These are phyloP conservation scores for Forsythia suspensa DNA, from an alignment of 257 asterid species.

Conservation along the genomic window DNA sequence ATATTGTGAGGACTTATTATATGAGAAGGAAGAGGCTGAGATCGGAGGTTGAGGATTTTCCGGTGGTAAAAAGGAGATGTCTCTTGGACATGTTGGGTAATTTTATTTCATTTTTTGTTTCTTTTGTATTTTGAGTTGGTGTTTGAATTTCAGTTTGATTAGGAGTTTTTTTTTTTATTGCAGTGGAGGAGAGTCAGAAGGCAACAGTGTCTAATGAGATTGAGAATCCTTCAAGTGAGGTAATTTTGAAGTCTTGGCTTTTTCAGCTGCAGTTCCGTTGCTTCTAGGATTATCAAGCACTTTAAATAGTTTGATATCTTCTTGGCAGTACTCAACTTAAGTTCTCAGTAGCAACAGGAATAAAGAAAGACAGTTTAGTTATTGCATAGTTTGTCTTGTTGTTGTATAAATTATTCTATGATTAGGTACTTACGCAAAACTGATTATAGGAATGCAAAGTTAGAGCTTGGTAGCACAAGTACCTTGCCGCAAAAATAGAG, in stretches of 20 bases:
- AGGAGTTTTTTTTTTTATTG: conserved; percentile 10
- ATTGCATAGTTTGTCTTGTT: neutral
- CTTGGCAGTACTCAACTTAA: neutral
- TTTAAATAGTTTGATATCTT: neutral
- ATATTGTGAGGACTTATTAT: conserved; percentile 32
- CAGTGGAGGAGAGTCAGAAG: conserved; percentile 35
- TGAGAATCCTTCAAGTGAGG: conserved; percentile 36
- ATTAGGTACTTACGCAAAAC: neutral
- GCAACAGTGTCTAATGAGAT: conserved; percentile 14
- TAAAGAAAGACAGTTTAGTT: neutral
- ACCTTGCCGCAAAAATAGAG: neutral
- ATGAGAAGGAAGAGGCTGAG: conserved; percentile 56
- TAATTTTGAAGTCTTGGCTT: conserved; percentile 29
- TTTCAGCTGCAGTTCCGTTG: neutral
- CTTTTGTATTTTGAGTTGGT: neutral
- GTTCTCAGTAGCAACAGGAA: neutral
- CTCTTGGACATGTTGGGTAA: conserved; percentile 7
- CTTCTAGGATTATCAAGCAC: neutral
- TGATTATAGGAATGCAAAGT: neutral
- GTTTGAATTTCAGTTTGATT: neutral
- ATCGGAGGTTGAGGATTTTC: conserved; percentile 29
- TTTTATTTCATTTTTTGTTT: neutral
- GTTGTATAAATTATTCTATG: neutral
- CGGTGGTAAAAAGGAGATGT: conserved; percentile 22
- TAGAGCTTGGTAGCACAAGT: neutral